These are phyloP conservation scores for Phialophora chinensis DNA, from an alignment of 2,329 filamentous ascomycete species.

Conservation along the genomic window DNA sequence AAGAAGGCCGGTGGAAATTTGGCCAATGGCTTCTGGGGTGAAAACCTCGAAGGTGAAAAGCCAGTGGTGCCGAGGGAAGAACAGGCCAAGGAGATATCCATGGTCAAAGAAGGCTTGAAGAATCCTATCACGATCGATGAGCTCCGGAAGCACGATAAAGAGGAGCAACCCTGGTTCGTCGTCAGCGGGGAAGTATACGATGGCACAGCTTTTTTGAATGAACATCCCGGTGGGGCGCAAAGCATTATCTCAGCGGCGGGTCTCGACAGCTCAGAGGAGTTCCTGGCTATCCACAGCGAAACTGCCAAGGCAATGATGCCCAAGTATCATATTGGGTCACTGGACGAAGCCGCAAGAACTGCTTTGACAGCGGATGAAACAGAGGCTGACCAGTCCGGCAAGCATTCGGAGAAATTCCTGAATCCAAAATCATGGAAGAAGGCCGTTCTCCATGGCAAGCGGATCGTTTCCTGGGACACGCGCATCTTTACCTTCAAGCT, in stretches of 20 bases:
- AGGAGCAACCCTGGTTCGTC: slow-evolving; percentile 80
- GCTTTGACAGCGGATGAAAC: slow-evolving; percentile 58
- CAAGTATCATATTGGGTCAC: slow-evolving; percentile 79
- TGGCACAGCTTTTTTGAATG: slow-evolving; percentile 78
- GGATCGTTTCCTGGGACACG: slow-evolving; percentile 75
- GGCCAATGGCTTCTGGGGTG: slow-evolving; percentile 83
- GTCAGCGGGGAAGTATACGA: slow-evolving; percentile 89
- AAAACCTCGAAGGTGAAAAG: slow-evolving; percentile 64
- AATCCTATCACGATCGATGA: slow-evolving; percentile 72
- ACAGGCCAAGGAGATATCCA: slow-evolving; percentile 71
- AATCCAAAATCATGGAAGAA: slow-evolving; percentile 75
- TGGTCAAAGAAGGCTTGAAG: slow-evolving; percentile 73
- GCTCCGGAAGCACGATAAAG: slow-evolving; percentile 69
- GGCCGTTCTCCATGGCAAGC: slow-evolving; percentile 71
- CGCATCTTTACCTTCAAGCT: slow-evolving; percentile 81
- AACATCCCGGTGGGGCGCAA: slow-evolving; percentile 82
- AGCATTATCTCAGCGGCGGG: slow-evolving; percentile 85
- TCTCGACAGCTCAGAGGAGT: slow-evolving; percentile 83
- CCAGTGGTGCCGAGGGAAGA: slow-evolving; percentile 52
- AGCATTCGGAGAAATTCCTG: slow-evolving; percentile 69
- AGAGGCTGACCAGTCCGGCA: slow-evolving; percentile 49
- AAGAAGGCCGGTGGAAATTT: slow-evolving; percentile 83
- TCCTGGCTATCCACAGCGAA: slow-evolving; percentile 90
- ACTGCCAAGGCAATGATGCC: slow-evolving; percentile 91
- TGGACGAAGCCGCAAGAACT: slow-evolving; percentile 66